Evolutionary conservation across 1,139 yeast species (phyloP).

Genomic region (Lodderomyces metapsilosis): DNA sequence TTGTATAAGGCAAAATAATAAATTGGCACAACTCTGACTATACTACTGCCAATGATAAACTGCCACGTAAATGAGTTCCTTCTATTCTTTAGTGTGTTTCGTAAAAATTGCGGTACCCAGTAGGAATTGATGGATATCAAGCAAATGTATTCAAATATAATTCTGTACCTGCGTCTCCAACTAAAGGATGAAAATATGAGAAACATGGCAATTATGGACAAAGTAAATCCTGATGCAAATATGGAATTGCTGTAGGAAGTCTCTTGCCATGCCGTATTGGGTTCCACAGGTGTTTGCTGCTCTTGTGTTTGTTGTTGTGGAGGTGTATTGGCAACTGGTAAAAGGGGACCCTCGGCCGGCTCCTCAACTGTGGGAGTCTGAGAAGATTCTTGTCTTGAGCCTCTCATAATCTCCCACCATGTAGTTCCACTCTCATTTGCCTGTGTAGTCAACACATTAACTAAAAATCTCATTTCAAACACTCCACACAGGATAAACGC

Average conservation of each 20-base stretch:
- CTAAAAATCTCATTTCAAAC: constrained; percentile 66
- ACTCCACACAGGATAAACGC: constrained; percentile 69
- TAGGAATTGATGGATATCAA: constrained; percentile 60
- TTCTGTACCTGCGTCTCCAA: constrained; percentile 64
- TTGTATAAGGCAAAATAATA: constrained; percentile 53
- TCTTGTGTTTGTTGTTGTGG: constrained; percentile 14
- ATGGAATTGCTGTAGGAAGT: constrained; percentile 58
- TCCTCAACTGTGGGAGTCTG: constrained; percentile 6
- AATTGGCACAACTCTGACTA: constrained; percentile 64
- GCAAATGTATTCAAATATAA: constrained; percentile 55
- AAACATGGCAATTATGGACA: constrained; percentile 59
- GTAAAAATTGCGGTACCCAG: constrained; percentile 89
- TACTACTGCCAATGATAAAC: constrained; percentile 66
- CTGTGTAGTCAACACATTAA: constrained; percentile 69
- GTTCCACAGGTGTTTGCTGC: constrained; percentile 7
- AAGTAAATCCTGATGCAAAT: constrained; percentile 61
- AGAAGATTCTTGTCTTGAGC: constrained; percentile 17
- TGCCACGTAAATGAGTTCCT: constrained; percentile 65
- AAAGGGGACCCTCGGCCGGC: constrained; percentile 11
- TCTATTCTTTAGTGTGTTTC: constrained; percentile 76
- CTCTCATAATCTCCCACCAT: constrained; percentile 63
- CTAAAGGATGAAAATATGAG: constrained; percentile 54
- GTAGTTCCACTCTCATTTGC: constrained; percentile 67
- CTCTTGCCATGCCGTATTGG: constrained; percentile 38
- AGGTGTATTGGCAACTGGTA: constrained; percentile 13